Base-by-base conservation (phyloP, 495 filamentous ascomycete species). In the Penicillium manginii region DNA sequence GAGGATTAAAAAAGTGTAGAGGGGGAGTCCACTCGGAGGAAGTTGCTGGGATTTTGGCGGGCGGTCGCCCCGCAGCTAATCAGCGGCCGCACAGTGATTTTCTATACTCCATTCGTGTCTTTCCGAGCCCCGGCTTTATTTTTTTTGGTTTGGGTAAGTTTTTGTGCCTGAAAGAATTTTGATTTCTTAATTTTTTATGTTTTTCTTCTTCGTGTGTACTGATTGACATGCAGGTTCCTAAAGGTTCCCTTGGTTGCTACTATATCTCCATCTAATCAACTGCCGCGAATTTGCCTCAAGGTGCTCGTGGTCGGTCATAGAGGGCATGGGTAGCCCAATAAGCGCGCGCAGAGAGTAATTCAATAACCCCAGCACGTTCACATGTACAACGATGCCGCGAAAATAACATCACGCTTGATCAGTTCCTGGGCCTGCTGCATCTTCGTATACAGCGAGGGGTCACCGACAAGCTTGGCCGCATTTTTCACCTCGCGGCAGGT, bases 401-500 rank as follows among this genome's bases (percentile, higher is more conserved):
- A 92, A 31, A 91, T 94, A 42, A 97, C 92, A 78, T 97, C 96
- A 64, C 94, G 79, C 81, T 96, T 93, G 68, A 98, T 98, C 84
- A 96, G 78, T 79, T 98, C 96, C 80, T 98, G 94, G 53, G 93
- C 93, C 35, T 84, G 84, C 76, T 93, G 86, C 94, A 98, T 98
- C 84, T 98, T 98, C 54, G 86, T 83, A 69, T 96, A 96, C 55
- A 98, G 79, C 47, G 85, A 86, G 4, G 94, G 94, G 69, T 98
- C 94, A n/a, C 94, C 94, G 61, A 98, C 92, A 61, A 98, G 89
- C 64, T 96, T 83, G 18, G 94, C 94, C 31, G 96, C 91, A 70
- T 96, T 97, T 81, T 96, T 98, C 50, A 97, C 94, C 77, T 98
- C 94, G 54, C 94, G 81, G 70, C 94, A 98, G 7, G 92, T 96